Evolutionary conservation across 805 yeast genomes (phyloP).

Genomic region (Kluyveromyces nonfermentans): DNA sequence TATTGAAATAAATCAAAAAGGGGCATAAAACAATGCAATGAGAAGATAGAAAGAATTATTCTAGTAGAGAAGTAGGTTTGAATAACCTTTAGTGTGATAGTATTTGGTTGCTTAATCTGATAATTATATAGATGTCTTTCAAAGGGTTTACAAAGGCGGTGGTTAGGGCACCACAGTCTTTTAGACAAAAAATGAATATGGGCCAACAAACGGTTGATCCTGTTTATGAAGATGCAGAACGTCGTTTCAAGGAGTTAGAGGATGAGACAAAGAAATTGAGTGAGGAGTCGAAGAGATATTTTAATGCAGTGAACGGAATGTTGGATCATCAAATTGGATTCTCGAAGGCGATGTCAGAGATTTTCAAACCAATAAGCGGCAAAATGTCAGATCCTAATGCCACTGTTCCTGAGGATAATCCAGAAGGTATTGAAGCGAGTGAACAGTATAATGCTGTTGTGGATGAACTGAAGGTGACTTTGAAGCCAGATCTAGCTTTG

Average conservation of each 20-base stretch:
- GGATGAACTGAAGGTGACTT: conserved; percentile 69
- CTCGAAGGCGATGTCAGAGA: conserved; percentile 90
- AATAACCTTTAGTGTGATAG: no score
- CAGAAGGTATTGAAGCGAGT: conserved; percentile 92
- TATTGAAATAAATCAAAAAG: not conserved
- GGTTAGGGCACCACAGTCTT: conserved; percentile 81
- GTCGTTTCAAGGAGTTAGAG: conserved; percentile 90
- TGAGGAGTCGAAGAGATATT: conserved; percentile 84
- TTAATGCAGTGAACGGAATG: conserved; percentile 88
- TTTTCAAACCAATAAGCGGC: conserved; percentile 93
- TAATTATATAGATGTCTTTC: conserved; percentile 56
- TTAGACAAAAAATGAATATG: conserved; percentile 88
- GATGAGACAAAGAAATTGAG: conserved; percentile 79
- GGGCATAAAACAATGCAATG: not conserved
- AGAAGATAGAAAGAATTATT: not conserved
- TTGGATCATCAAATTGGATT: conserved; percentile 88
- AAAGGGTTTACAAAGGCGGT: conserved; percentile 79
- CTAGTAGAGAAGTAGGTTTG: no score
- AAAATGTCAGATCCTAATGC: conserved; percentile 84
- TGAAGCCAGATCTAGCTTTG: conserved; percentile 88
- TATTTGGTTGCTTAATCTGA: no score
- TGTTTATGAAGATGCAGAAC: conserved; percentile 90
- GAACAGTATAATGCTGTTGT: conserved; percentile 87
- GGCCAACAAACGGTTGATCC: conserved; percentile 72
- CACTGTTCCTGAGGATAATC: conserved; percentile 83